A percentile compares a stretch with the other conserved stretches of the same genome.
These are phyloP conservation scores for Acanthochlamys bracteata DNA, from an alignment of 106 monocot species.

Conservation along the genomic window DNA sequence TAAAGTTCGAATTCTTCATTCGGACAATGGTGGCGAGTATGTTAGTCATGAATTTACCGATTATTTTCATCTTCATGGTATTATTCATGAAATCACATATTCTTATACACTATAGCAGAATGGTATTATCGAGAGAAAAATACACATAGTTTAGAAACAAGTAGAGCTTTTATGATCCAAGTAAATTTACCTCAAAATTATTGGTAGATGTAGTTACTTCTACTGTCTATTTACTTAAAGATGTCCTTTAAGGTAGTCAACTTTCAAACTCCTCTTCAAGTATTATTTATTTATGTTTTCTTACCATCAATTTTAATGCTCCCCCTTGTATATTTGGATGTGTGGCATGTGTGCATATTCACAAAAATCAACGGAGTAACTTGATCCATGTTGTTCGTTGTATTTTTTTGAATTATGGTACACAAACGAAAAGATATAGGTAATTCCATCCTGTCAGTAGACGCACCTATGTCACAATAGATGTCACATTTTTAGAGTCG, in stretches of 20 bases:
- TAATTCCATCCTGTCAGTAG: background rate
- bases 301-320: too few relatives aligned
- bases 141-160: too few relatives aligned
- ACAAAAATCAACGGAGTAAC: background rate
- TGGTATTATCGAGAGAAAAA: too few relatives aligned
- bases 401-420: background rate
- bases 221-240: background rate
- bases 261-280: background rate
- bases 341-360: background rate
- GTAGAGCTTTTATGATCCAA: background rate
- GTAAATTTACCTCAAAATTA: background rate
- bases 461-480: background rate
- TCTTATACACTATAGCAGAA: background rate
- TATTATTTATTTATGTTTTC: background rate
- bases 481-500: background rate
- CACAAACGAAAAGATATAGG: background rate
- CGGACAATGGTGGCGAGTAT: background rate
- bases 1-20: background rate
- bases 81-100: too few relatives aligned
- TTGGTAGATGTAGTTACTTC: conserved; percentile 1
- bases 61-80: background rate
- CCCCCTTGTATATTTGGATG: conserved; percentile 2
- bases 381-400: conserved; percentile 1
- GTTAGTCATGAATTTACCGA: background rate
- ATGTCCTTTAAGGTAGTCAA: background rate